Evolutionary conservation across 2,329 filamentous ascomycete genomes (phyloP), one percentile per base, ranked within the genome.

Genomic region (Ophiostoma himal-ulmi): DNA sequence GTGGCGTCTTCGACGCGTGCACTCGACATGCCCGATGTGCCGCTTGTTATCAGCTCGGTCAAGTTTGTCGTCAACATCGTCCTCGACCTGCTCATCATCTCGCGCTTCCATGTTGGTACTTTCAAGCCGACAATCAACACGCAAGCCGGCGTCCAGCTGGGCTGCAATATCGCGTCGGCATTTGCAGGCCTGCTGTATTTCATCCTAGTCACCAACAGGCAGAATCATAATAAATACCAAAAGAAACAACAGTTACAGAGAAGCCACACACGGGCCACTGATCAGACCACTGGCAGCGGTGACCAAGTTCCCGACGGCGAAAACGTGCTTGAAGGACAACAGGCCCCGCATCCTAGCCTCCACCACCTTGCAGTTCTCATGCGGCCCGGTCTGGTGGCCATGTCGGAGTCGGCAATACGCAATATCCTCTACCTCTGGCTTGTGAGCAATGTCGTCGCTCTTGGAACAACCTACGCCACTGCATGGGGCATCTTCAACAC

Each of bases 401-500:
- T 92, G 54, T 65, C 79, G 7, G 90, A 92, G 75, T 91, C 89
- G 0, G 87, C 86, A 0, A 78, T 91, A 4, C 82, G 90, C 7
- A 93, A 92, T 72, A 83, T 87, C 0, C 80, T 93, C 0, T 92
- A 92, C 72, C 83, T 92, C 0, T 92, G 89, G 89, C 81, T 92
- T 0, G 83, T 92, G 0, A 83, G 80, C 69, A 86, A 83, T 5
- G 89, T 93, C 22, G 83, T 92, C 0, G 79, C 83, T 0, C 81
- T 92, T 71, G 89, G 89, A 0, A 78, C 80, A 0, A 83, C 86
- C 7, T 92, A 92, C 76, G 87, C 89, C 0, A 92, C 89, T 0
- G 88, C 89, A 0, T 93, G 89, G 89, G 87, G 89, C 1, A 81
- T 92, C 11, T 93, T 93, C 79, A 90, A 85, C 70, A 92, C 89